Conservation (phyloP, 768 basidiomycete genomes). For the Amanita muscaria region DNA sequence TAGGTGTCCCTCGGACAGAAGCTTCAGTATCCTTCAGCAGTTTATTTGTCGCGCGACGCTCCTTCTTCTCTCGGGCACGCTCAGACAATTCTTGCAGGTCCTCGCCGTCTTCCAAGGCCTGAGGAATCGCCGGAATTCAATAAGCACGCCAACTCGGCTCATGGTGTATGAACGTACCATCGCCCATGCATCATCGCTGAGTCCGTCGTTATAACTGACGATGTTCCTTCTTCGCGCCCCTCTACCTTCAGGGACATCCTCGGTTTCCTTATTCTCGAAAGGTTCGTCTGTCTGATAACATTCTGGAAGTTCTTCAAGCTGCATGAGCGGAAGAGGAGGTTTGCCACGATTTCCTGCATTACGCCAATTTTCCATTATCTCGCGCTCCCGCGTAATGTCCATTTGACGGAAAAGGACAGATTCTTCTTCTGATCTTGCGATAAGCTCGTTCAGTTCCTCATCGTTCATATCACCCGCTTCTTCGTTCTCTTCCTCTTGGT, state of each 20-base stretch:
- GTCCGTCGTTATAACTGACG: conserved; percentile 89
- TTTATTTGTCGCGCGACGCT: conserved; percentile 52
- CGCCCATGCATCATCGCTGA: conserved; percentile 91
- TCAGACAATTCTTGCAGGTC: conserved; percentile 70
- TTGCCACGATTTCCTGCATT: conserved; percentile 67
- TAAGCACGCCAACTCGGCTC: background rate
- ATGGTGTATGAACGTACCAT: conserved; percentile 51
- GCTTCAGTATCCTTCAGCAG: conserved; percentile 48
- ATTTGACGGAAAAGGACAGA: conserved; percentile 67
- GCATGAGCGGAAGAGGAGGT: conserved; percentile 69
- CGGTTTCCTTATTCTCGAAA: conserved; percentile 54
- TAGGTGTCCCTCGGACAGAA: conserved; percentile 57
- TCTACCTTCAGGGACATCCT: conserved; percentile 66
- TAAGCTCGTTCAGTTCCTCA: conserved; percentile 89
- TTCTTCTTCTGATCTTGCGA: conserved; percentile 82
- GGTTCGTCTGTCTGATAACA: conserved; percentile 85
- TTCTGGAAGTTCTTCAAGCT: conserved; percentile 84
- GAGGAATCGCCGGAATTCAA: background rate
- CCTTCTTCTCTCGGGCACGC: conserved; percentile 54
- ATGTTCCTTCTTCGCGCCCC: conserved; percentile 77
- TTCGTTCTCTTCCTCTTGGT: conserved; percentile 85
- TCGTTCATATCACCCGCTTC: conserved; percentile 90
- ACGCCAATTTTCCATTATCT: conserved; percentile 57
- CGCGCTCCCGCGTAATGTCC: conserved; percentile 73
- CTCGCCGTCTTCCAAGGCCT: conserved; percentile 75